A percentile compares a stretch with the other conserved stretches of the same genome.
These are phyloP conservation scores for Coemansia sp. DNA, from an alignment of 192 early-diverging fungal species.

Conservation along the genomic window DNA sequence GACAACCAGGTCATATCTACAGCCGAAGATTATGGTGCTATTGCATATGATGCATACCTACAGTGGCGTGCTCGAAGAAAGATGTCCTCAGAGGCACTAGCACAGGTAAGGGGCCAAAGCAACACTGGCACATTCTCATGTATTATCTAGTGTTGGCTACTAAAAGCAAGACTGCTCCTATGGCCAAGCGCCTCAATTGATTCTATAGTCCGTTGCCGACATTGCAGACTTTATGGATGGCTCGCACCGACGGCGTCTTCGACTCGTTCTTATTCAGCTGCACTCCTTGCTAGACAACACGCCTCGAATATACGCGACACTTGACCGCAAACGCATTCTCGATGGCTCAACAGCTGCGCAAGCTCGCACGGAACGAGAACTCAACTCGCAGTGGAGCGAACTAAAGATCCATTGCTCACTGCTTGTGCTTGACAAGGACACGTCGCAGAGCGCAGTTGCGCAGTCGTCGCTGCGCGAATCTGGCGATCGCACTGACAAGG, in stretches of 20 bases:
- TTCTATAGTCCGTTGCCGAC: conserved; percentile 36
- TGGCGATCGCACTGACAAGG: conserved; percentile 2
- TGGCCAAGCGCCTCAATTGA: background rate
- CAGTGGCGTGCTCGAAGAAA: conserved; percentile 48
- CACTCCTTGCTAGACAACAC: conserved; percentile 37
- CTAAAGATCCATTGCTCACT: conserved; percentile 43
- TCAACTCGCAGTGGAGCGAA: conserved; percentile 46
- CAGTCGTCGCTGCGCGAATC: conserved; percentile 12
- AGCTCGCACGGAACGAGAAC: conserved; percentile 27
- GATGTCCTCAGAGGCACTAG: conserved; percentile 19
- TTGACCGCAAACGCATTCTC: conserved; percentile 33
- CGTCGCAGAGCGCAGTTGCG: conserved; percentile 4
- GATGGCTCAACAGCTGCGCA: conserved; percentile 24
- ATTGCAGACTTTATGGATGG: conserved; percentile 41
- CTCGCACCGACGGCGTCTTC: conserved; percentile 34
- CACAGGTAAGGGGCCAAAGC: conserved; percentile 34
- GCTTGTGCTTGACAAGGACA: conserved; percentile 42
- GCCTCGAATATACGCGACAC: conserved; percentile 37
- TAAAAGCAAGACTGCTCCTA: background rate
- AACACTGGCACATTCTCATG: background rate
- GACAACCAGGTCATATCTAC: conserved; percentile 27
- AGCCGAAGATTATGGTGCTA: conserved; percentile 28
- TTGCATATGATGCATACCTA: conserved; percentile 29
- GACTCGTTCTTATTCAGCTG: conserved; percentile 46
- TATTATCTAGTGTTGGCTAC: background rate